Evolutionary conservation across 345 rosid genomes (phyloP), one percentile per base, ranked within the genome.

Genomic region (Carallia pectinifolia): DNA sequence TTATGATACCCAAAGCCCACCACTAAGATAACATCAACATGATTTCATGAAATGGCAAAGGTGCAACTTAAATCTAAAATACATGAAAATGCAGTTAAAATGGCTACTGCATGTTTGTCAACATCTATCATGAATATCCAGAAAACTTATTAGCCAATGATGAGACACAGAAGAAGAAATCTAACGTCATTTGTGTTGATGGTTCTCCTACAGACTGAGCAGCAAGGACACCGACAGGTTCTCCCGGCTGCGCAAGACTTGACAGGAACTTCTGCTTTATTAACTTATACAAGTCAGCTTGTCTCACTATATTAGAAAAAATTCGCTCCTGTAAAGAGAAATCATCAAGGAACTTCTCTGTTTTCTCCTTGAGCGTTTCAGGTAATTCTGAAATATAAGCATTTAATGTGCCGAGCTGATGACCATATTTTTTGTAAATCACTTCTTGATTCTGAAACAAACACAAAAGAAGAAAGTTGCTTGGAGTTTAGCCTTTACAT

Each of bases 131-230:
- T 15, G 19, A 61, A 33, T 8, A n/a, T 36, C 8, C 19, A 33
- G 64, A 61, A 18, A 7, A 15, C 64, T 18, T 37, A 8, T 7
- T 9, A 18, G 38, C 7, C 6, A 47, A 29, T 27, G 1, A 73
- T 71, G 38, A 58, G 65, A 39, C n/a, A 71, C 36, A 72, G 12
- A 65, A 62, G 50, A 72, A 71, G 64, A 77, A 71, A 76, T 58
- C 96, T 85, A 76, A 95, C 98, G 99, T 92, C 99, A 95, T 95
- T 75, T 95, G 99, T 69, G 99, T 95, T 15, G 99, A 95, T 67
- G 99, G 99, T 84, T 95, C 99, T 77, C 99, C 99, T 6, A 95
- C 99, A 77, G 99, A 95, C 68, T 95, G 99, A 69, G 96, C 89
- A 71, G 99, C 97, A 81, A 95, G 96, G 76, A 95, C 88, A 73